These are phyloP conservation scores for Phanerodontia chrysosporium DNA, from an alignment of 768 basidiomycete genomes.

Conservation along the genomic window DNA sequence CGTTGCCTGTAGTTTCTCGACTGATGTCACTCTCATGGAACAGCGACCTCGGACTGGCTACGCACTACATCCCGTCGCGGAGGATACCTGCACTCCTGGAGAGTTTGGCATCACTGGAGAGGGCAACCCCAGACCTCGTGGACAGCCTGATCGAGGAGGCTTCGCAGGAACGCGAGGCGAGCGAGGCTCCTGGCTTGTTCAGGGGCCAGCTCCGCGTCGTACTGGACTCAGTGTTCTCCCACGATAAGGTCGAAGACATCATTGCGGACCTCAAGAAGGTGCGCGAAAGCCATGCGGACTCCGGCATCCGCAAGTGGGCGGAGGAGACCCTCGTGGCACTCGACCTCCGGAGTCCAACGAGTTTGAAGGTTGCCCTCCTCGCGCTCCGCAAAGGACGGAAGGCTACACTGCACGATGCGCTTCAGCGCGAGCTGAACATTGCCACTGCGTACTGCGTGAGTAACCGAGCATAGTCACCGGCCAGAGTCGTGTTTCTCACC, in stretches of 20 bases:
- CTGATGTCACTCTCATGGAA: conserved; percentile 1
- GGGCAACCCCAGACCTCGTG: conserved; percentile 45
- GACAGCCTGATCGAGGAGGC: conserved; percentile 69
- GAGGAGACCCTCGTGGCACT: conserved; percentile 58
- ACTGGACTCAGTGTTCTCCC: conserved; percentile 75
- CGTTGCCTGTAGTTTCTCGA: background rate
- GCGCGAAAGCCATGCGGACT: conserved; percentile 35
- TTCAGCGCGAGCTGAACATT: conserved; percentile 85
- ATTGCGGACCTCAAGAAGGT: conserved; percentile 46
- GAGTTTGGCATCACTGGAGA: conserved; percentile 56
- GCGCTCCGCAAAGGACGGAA: conserved; percentile 71
- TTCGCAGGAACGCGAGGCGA: conserved; percentile 50
- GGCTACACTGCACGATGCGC: conserved; percentile 56
- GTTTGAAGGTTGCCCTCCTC: conserved; percentile 82
- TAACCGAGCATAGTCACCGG: conserved; percentile 13
- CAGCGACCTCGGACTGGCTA: conserved; percentile 91
- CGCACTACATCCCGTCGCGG: conserved; percentile 83
- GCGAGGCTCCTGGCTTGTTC: conserved; percentile 50
- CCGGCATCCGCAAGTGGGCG: conserved; percentile 69
- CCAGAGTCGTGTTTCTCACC: background rate
- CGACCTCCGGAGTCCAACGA: conserved; percentile 80
- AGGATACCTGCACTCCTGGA: conserved; percentile 68
- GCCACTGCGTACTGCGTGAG: conserved; percentile 88
- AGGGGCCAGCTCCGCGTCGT: conserved; percentile 66
- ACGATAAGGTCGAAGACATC: conserved; percentile 69